These are phyloP conservation scores for Ascochyta clinopodiicola DNA, from an alignment of 2,329 filamentous ascomycete species.

Conservation along the genomic window DNA sequence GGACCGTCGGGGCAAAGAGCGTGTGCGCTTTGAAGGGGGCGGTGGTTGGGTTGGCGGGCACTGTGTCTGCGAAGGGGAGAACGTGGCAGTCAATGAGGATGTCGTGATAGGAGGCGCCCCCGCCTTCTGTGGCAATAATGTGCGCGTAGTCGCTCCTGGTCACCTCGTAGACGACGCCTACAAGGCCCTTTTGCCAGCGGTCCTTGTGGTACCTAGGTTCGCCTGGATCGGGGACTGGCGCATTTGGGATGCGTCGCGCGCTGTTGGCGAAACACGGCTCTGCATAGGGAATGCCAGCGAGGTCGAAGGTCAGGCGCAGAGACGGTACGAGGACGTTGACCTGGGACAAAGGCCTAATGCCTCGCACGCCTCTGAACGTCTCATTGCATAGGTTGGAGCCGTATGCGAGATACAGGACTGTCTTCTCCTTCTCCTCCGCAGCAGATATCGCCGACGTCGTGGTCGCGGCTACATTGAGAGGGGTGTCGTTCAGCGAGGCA, in stretches of 20 bases:
- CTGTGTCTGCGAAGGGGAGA: slow-evolving; percentile 63
- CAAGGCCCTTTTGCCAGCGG: slow-evolving; percentile 79
- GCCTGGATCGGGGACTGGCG: slow-evolving; percentile 37
- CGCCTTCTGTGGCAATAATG: slow-evolving; percentile 91
- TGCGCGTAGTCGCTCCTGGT: slow-evolving; percentile 80
- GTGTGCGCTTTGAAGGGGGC: slow-evolving; percentile 82
- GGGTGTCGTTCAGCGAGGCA: slow-evolving; percentile 39
- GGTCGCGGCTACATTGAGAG: slow-evolving; percentile 29
- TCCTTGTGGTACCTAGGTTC: slow-evolving; percentile 58
- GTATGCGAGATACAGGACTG: slow-evolving; percentile 67
- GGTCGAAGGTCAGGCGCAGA: slow-evolving; percentile 80
- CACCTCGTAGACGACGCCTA: slow-evolving; percentile 96
- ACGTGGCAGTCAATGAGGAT: slow-evolving; percentile 79
- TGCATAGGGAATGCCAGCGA: slow-evolving; percentile 82
- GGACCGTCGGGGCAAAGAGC: slow-evolving; percentile 69
- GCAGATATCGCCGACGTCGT: slow-evolving; percentile 17
- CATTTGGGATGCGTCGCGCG: slow-evolving; percentile 57
- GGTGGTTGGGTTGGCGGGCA: slow-evolving; percentile 69
- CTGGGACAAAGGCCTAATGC: slow-evolving; percentile 80
- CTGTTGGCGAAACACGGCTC: slow-evolving; percentile 95
- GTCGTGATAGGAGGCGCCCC: slow-evolving; percentile 83
- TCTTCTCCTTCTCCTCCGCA: slow-evolving; percentile 42
- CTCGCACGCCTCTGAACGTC: slow-evolving; percentile 79
- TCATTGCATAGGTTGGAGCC: slow-evolving; percentile 85
- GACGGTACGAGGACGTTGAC: slow-evolving; percentile 82